Conservation (phyloP, 495 filamentous ascomycete species). For the Penicillium macrosclerotiorum region DNA sequence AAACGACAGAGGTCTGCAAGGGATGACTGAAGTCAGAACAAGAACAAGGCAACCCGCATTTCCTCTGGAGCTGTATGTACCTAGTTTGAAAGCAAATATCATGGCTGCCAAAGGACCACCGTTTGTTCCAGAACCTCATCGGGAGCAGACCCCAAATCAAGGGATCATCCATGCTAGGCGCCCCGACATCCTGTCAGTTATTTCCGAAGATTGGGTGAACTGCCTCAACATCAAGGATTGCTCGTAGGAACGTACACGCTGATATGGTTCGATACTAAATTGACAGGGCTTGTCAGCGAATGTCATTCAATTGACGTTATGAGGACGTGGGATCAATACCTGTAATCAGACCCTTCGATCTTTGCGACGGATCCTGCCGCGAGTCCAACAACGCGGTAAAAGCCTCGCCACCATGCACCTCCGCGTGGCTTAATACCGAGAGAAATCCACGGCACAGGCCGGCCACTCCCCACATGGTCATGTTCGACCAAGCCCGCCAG, state of each 20-base stretch:
- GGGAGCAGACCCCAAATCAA: conserved; percentile 89
- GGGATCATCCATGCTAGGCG: conserved; percentile 83
- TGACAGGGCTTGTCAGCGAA: conserved; percentile 10
- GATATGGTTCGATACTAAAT: conserved; percentile 85
- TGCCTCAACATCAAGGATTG: conserved; percentile 8
- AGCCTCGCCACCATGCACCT: conserved; percentile 68
- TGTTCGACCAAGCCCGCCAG: conserved; percentile 43
- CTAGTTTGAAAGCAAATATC: conserved; percentile 74
- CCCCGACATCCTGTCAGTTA: conserved; percentile 28
- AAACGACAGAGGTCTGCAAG: conserved; percentile 46
- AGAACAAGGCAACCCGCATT: not conserved
- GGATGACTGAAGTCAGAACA: conserved; percentile 20
- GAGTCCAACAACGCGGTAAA: conserved; percentile 76
- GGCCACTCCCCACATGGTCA: conserved; percentile 45
- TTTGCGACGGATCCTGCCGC: conserved; percentile 62
- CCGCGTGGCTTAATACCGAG: conserved; percentile 40
- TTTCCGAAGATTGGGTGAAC: conserved; percentile 9
- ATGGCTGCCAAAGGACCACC: conserved; percentile 86
- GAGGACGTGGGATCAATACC: conserved; percentile 48
- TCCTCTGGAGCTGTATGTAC: conserved; percentile 13
- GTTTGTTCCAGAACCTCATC: conserved; percentile 65
- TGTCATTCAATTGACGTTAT: not conserved
- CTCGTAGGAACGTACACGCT: conserved; percentile 77
- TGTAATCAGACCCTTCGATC: conserved; percentile 79
- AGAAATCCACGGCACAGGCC: conserved; percentile 49